Percentiles rank a stretch among this genome's conserved stretches.
These are phyloP conservation scores for Claviceps arundinis DNA, from an alignment of 2,329 filamentous ascomycete species.

Conservation along the genomic window DNA sequence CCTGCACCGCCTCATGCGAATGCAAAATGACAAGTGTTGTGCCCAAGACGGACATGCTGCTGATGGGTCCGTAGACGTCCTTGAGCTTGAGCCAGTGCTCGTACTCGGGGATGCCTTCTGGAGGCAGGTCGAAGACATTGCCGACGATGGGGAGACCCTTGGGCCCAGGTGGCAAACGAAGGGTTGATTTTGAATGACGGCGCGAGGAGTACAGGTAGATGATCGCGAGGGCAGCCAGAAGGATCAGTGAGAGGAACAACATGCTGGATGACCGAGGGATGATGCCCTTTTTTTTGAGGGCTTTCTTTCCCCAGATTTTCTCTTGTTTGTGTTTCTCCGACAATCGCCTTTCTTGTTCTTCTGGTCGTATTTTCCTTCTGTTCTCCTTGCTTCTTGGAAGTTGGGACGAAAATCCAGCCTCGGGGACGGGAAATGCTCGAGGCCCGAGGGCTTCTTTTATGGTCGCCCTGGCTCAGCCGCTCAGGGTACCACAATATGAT, in stretches of 20 bases:
- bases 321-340: too few species aligned
- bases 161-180: conserved; percentile 6
- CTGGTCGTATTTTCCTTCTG: not conserved
- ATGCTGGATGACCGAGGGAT: not conserved
- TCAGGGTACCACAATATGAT: too few species aligned
- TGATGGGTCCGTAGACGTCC: conserved; percentile 28
- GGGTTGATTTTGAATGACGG: not conserved
- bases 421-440: too few species aligned
- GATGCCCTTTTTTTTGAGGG: not conserved
- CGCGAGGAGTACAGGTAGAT: not conserved
- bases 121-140: conserved; percentile 4
- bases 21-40: conserved; percentile 28
- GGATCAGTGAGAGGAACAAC: not conserved
- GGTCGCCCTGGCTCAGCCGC: too few species aligned
- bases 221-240: not conserved
- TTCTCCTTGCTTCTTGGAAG: not conserved
- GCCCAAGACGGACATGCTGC: conserved; percentile 24
- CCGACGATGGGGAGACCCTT: conserved; percentile 5
- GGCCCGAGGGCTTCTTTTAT: too few species aligned
- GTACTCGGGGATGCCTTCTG: not conserved
- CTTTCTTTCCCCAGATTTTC: not conserved
- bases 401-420: too few species aligned
- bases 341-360: too few species aligned
- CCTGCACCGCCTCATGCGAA: conserved; percentile 19
- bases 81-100: conserved; percentile 6